A percentile compares a stretch with the other conserved stretches of the same genome.
Evolutionary conservation across 768 basidiomycete species (phyloP).

Genomic region (Phaeotremella skinneri): DNA sequence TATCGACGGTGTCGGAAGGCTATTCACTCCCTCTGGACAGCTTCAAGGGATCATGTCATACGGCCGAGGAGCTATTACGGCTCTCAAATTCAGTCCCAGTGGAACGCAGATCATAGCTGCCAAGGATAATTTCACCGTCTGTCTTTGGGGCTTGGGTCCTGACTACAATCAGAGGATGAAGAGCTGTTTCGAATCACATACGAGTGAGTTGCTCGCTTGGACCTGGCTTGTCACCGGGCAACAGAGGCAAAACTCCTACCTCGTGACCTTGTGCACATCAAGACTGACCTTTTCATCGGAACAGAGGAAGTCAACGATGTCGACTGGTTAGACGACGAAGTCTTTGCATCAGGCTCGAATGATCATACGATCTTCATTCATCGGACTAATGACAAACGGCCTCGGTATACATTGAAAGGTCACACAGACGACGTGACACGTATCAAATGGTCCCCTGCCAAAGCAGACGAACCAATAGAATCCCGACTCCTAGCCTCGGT

Average conservation of each 20-base stretch:
- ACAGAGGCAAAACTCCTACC: slow-evolving; percentile 10
- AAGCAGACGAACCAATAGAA: slow-evolving; percentile 11
- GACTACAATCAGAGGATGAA: slow-evolving; percentile 23
- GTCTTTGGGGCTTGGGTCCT: slow-evolving; percentile 18
- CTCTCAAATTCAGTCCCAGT: slow-evolving; percentile 42
- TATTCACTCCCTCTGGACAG: slow-evolving; percentile 41
- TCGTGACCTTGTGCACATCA: slow-evolving; percentile 13
- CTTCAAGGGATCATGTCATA: slow-evolving; percentile 40
- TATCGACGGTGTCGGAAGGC: slow-evolving; percentile 42
- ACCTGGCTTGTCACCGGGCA: too few relatives aligned
- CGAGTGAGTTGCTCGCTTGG: slow-evolving; percentile 24
- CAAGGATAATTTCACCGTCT: slow-evolving; percentile 38
- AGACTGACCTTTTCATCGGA: too few relatives aligned
- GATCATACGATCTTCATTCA: slow-evolving; percentile 46
- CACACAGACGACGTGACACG: slow-evolving; percentile 45
- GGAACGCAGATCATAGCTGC: slow-evolving; percentile 35
- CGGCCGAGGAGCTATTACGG: slow-evolving; percentile 44
- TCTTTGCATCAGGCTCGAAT: slow-evolving; percentile 48
- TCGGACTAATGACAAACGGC: slow-evolving; percentile 28
- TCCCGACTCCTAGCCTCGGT: slow-evolving; percentile 41
- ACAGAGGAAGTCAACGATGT: slow-evolving; percentile 48
- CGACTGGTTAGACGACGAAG: slow-evolving; percentile 49
- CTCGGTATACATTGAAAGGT: slow-evolving; percentile 43
- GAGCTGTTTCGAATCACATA: slow-evolving; percentile 31
- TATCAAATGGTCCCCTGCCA: slow-evolving; percentile 38